phyloP scores from a whole-genome alignment of 2,329 filamentous ascomycete species.

The Chaetomiaceae sp. region DNA sequence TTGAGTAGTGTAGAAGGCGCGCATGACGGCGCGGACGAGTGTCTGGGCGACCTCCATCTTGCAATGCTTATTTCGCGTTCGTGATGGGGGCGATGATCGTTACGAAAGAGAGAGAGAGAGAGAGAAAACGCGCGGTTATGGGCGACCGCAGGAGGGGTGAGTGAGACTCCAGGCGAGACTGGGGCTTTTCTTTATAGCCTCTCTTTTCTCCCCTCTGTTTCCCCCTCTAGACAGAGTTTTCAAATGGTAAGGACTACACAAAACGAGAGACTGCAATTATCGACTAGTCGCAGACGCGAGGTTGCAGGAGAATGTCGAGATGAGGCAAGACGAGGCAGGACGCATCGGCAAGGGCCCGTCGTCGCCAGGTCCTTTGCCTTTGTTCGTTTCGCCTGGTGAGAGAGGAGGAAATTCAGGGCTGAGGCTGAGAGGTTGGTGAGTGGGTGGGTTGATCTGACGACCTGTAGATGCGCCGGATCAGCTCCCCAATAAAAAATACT shows the following conservation, averaged over 20 bases:
- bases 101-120: not conserved
- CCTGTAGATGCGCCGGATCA: no score
- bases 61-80: conserved; percentile 42
- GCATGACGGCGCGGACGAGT: conserved; percentile 58
- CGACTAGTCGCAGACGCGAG: not conserved
- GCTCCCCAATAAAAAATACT: no score
- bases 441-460: no score
- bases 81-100: not conserved
- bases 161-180: not conserved
- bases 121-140: not conserved
- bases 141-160: not conserved
- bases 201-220: not conserved
- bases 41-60: conserved; percentile 27
- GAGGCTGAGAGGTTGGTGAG: not conserved
- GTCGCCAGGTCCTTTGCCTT: not conserved
- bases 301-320: not conserved
- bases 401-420: not conserved
- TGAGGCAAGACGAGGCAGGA: no score
- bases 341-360: not conserved
- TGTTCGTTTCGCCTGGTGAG: not conserved
- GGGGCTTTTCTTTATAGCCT: not conserved
- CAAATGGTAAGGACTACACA: not conserved
- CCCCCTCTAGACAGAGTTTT: not conserved
- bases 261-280: not conserved
- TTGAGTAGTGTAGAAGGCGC: conserved; percentile 72